Base-by-base conservation (phyloP, 2,329 filamentous ascomycete genomes). In the Chlorencoelia australis region DNA sequence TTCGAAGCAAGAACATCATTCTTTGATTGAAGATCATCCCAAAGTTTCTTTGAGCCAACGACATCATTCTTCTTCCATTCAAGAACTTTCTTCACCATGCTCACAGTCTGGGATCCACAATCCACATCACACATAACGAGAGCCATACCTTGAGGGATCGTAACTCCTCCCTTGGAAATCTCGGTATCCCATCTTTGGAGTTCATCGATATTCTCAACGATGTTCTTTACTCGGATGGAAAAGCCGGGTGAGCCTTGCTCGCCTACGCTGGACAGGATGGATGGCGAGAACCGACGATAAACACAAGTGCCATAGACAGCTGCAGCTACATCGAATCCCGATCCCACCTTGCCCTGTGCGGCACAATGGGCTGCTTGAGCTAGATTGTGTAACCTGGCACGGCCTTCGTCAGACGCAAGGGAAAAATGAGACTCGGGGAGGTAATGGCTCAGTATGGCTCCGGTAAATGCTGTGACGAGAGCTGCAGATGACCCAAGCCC, bases 81-180 rank as follows among this genome's bases (percentile, higher is more conserved):
- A 3, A 96, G 68, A 10, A 98, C 84, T 55, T 84, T 75, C 64
- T 89, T 94, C 24, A 95, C 91, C 91, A 98, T 96, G 10, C 86
- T 75, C 0, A 94, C 88, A 6, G 89, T 96, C 64, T 94, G 75
- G 32, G 81, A 89, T 20, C 91, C 91, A 55, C 88, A 94, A 57
- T 93, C 85, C 5, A 98, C 91, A 55, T 98, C 91, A 55, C 87
- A 94, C 80, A 98, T 91, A 42, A 93, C 74, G 47, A 96, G 67
- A 16, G 81, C 73, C 48, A 94, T 64, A 1, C 84, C 85, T 1
- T 59, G 52, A 0, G 89, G 88, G 40, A 96, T 68, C 42, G 68
- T 70, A 35, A 89, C 76, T 11, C 68, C 72, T 4, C 79, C 75
- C 51, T 85, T 81, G 20, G 64, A 61, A 32, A 93, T 77, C 51